A percentile compares a stretch with the other conserved stretches of the same genome.
These are phyloP conservation scores for Aureobasidium pullulans DNA, from an alignment of 2,329 filamentous ascomycete genomes.

Conservation along the genomic window DNA sequence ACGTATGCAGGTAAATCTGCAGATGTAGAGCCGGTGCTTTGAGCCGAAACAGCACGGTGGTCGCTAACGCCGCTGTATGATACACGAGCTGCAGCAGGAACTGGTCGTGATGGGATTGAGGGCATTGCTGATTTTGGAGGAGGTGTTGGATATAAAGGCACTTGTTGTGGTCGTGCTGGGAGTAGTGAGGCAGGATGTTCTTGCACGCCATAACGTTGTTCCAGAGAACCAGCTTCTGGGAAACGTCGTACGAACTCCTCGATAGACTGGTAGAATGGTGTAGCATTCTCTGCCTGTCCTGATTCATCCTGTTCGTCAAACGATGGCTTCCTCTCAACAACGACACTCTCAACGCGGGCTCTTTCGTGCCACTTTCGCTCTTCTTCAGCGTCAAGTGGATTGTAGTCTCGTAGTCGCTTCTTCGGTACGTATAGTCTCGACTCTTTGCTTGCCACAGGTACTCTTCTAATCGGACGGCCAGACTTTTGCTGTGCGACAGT, in stretches of 20 bases:
- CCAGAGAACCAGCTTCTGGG: conserved; percentile 59
- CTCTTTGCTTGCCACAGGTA: conserved; percentile 40
- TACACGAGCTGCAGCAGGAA: conserved; percentile 48
- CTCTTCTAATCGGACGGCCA: conserved; percentile 44
- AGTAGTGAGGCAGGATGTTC: conserved; percentile 24
- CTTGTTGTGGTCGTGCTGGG: conserved; percentile 23
- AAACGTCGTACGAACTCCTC: conserved; percentile 81
- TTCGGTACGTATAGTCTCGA: conserved; percentile 47
- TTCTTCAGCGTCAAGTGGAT: conserved; percentile 72
- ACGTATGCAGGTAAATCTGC: conserved; percentile 37
- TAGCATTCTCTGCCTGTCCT: conserved; percentile 28
- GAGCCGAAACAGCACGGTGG: conserved; percentile 30
- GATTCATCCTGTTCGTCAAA: conserved; percentile 27
- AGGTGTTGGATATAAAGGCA: conserved; percentile 25
- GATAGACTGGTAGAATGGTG: conserved; percentile 58
- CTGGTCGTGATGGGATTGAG: conserved; percentile 53
- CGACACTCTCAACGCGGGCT: conserved; percentile 59
- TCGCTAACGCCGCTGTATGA: conserved; percentile 79
- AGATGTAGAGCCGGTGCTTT: conserved; percentile 23
- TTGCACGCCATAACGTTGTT: conserved; percentile 40
- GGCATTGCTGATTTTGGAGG: conserved; percentile 33
- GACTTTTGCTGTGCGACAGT: conserved; percentile 45
- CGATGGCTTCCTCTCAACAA: conserved; percentile 27
- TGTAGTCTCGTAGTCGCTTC: conserved; percentile 52
- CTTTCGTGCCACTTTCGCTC: conserved; percentile 73